Evolutionary conservation across 1,284 basidiomycete genomes (phyloP).

Genomic region (Quambalaria eucalypti): DNA sequence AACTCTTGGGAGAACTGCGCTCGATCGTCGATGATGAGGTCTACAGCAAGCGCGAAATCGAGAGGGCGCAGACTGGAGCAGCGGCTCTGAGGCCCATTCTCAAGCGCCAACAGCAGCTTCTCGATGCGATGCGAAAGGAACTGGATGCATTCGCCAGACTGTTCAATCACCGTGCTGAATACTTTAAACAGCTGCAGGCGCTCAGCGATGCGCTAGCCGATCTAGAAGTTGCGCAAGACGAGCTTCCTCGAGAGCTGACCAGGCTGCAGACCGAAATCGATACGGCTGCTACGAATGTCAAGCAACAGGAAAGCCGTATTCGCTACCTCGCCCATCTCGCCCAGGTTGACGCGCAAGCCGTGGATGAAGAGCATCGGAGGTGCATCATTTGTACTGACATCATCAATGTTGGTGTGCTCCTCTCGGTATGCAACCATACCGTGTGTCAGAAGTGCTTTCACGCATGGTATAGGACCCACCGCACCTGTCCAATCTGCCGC

Average conservation of each 20-base stretch:
- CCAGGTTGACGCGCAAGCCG: conserved; percentile 15
- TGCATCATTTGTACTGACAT: conserved; percentile 40
- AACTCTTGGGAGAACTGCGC: conserved; percentile 15
- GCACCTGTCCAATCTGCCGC: conserved; percentile 14
- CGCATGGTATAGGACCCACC: conserved; percentile 25
- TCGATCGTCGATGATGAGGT: conserved; percentile 11
- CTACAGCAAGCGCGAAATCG: conserved; percentile 13
- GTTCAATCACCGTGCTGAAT: conserved; percentile 32
- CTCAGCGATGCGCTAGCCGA: conserved; percentile 12
- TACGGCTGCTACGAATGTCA: neutral
- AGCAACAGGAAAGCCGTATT: conserved; percentile 16
- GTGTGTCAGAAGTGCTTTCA: conserved; percentile 37
- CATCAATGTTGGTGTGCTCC: conserved; percentile 33
- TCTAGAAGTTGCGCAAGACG: neutral
- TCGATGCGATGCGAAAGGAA: conserved; percentile 21
- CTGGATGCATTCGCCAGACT: conserved; percentile 14
- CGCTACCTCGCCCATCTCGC: conserved; percentile 35
- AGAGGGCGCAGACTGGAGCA: conserved; percentile 11
- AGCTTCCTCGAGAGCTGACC: neutral
- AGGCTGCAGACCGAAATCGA: neutral
- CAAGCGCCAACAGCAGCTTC: conserved; percentile 15
- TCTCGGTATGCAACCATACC: conserved; percentile 35
- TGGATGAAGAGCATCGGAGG: conserved; percentile 13
- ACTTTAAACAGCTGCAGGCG: conserved; percentile 41
- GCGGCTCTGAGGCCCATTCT: conserved; percentile 13